A percentile compares a stretch with the other conserved stretches of the same genome.
phyloP scores from a whole-genome alignment of 805 yeast genomes.

The Kodamaea nitidulidarum region DNA sequence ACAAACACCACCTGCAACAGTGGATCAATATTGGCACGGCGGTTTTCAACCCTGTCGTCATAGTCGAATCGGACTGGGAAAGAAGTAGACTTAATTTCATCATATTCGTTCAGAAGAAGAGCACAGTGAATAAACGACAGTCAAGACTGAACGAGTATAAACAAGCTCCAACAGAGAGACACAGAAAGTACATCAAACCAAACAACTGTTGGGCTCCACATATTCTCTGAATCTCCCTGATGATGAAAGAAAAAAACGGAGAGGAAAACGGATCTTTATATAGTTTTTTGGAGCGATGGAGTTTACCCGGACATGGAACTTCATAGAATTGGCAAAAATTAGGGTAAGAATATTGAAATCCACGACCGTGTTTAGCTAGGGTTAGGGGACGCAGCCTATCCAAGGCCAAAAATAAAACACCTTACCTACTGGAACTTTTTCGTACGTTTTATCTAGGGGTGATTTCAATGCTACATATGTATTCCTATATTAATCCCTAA shows the following conservation, averaged over 20 bases:
- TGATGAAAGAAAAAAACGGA: not conserved
- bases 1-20: constrained; percentile 37
- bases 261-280: constrained; percentile 2
- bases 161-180: not conserved
- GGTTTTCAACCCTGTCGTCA: constrained; percentile 79
- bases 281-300: constrained; percentile 7
- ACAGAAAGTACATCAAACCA: constrained; percentile 2
- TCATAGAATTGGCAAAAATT: not conserved
- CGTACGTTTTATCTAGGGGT: no score
- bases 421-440: no score
- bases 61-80: constrained; percentile 92
- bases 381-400: no score
- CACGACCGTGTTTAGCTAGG: not conserved
- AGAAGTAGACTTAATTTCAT: constrained; percentile 65
- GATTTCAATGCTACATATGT: not conserved
- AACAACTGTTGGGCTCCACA: constrained; percentile 5
- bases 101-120: constrained; percentile 25
- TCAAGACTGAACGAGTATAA: no score
- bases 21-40: constrained; percentile 36
- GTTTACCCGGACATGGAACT: constrained; percentile 9
- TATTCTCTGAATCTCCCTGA: constrained; percentile 4
- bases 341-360: not conserved
- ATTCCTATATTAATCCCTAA: not conserved
- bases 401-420: no score
- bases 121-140: constrained; percentile 1